Conservation (phyloP, 345 rosid genomes). For the Pugionium cornutum region DNA sequence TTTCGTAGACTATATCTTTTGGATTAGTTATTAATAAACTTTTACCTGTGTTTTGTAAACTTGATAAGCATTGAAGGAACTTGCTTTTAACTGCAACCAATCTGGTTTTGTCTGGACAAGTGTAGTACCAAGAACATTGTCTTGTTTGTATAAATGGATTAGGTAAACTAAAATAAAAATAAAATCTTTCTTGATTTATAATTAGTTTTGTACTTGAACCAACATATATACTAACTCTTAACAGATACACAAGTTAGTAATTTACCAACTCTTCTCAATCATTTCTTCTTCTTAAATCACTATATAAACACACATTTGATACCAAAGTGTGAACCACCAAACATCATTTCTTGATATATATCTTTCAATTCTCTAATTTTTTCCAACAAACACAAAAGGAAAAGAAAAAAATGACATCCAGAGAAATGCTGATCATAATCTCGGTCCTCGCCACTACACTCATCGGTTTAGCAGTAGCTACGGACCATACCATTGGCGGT, state of each 20-base stretch:
- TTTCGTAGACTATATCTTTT: constrained; percentile 18
- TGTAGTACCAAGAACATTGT: constrained; percentile 28
- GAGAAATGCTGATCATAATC: constrained; percentile 31
- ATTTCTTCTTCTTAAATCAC: constrained; percentile 3
- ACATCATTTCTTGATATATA: constrained; percentile 23
- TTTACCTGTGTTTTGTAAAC: constrained; percentile 11
- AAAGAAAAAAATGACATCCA: constrained; percentile 29
- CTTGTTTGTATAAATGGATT: constrained; percentile 26
- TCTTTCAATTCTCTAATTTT: constrained; percentile 1
- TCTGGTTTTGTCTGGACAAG: constrained; percentile 21
- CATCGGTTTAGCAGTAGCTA: constrained; percentile 54
- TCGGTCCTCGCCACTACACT: constrained; percentile 41
- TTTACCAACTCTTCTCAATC: constrained; percentile 38
- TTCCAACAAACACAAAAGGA: not conserved
- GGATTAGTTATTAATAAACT: not conserved
- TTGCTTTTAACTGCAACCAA: constrained; percentile 39
- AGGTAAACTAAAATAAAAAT: not conserved
- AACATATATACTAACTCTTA: constrained; percentile 40
- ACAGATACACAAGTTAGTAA: constrained; percentile 23
- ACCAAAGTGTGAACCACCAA: constrained; percentile 18
- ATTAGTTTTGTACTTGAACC: constrained; percentile 39
- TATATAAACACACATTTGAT: constrained; percentile 30
- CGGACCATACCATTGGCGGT: constrained; percentile 62
- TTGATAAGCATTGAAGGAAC: not conserved
- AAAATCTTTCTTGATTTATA: constrained; percentile 11